Evolutionary conservation across 2,329 filamentous ascomycete species (phyloP), one percentile per base, ranked within the genome.

Genomic region (Colletotrichum higginsianum): DNA sequence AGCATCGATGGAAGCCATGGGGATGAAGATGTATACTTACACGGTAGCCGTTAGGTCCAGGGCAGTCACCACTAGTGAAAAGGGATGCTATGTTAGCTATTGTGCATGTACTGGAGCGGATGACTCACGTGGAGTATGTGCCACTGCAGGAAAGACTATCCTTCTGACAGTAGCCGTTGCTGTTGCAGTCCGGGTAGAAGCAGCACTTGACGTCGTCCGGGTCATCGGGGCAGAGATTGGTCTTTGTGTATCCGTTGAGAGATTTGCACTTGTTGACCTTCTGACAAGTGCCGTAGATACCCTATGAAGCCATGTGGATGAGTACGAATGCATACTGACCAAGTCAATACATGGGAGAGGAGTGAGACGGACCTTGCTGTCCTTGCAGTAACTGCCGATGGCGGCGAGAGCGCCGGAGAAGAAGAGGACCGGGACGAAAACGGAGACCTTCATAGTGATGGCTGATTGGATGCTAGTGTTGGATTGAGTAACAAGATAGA

Each of bases 171-270:
- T 58, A 65, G 26, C 66, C 66, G 5, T 47, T 70, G 52, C 38
- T 47, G 47, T 70, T 72, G 55, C 69, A 72, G 23, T 65, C 52
- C 21, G 69, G 69, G 15, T 65, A 70, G 46, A 72, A 64, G 56
- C 69, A 72, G 56, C 69, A 72, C 40, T 71, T 72, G 16, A 70
- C 69, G n/a, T 70, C 52, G 23, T 30, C 55, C 16, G 69, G 69
- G 44, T 72, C 69, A 47, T 72, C 49, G 46, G 69, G 69, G 35
- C 69, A 72, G 13, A 65, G 61, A 12, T 70, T 66, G 53, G 52
- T 72, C 53, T 47, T 58, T 21, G 55, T 65, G 55, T 42, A 53
- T 5, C 69, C 69, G 35, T 72, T 53, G 3, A 69, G 66, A 15
- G 52, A 64, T 8, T 38, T 70, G 9, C 69, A 72, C 60, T 69